Evolutionary conservation across 2,329 filamentous ascomycete genomes (phyloP), one percentile per base, ranked within the genome.

Genomic region (Hypoxylon sp.): DNA sequence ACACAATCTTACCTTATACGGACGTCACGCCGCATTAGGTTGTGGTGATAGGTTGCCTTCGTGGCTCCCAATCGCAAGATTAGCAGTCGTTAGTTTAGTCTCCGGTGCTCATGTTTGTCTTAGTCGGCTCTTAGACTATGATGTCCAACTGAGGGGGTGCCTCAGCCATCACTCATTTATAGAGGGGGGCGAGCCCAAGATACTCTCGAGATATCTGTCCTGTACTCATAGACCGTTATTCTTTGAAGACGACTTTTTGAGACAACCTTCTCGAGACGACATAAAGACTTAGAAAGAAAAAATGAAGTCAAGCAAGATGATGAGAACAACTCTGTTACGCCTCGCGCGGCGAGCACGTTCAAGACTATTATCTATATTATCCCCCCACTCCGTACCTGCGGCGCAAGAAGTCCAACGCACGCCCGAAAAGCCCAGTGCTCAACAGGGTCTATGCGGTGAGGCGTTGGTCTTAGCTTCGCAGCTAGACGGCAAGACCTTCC

Each of bases 401-500:
- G 20, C 44, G 8, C 33, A 50, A 33, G 14, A 64, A 20, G 49
- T 22, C n/a, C 55, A 65, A 17, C 11, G 2, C 27, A 10, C 33
- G n/a, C 33, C 59, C 7, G 61, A 61, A 31, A 40, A 56, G 22
- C n/a, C 69, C 33, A 48, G 7, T 6, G 49, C 40, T 11, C 44
- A 66, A 50, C 64, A 64, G 17, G 70, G 70, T 3, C 71, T 75
- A 37, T 67, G 71, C 11, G 66, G 69, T 10, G 74, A 76, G 3
- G 74, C 73, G 17, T 46, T 71, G 8, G 50, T 64, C 14, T 17
- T 77, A 27, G 74, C 74, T 53, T 64, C 64, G 22, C 63, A 74
- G 46, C 64, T 77, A 11, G 25, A 64, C 40, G 74, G 75, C 7
- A 68, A 77, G 58, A 69, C 46, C 1, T 67, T 76, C 40, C 74